Evolutionary conservation across 441 rosid genomes (phyloP), one percentile per base, ranked within the genome.

Genomic region (Capsella rubella): DNA sequence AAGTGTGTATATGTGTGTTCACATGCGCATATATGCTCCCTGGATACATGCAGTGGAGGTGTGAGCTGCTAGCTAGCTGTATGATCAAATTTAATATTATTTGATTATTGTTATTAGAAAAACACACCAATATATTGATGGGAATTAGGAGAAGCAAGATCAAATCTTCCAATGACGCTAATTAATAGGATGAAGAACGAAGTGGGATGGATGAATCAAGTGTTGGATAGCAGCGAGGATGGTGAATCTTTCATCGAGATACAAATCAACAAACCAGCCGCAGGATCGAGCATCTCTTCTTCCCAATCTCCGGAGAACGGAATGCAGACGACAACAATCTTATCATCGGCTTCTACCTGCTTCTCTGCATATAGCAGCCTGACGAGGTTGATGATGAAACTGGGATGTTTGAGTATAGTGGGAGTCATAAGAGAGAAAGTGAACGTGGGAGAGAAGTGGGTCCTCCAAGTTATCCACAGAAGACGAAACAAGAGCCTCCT

Each of bases 381-480:
- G 67, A 66, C 63, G 29, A 74, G 59, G 52, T 52, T 74, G 60
- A 66, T 73, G 72, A 49, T 74, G 72, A 66, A 57, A 49, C 27
- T 74, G 51, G 67, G 72, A 28, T 74, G 78, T 57, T 37, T 66
- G 72, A 74, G 72, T 49, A 18, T 74, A 49, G 67, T 66, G 14
- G 78, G 59, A 58, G 67, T 74, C 39, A 66, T 74, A 74, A 66
- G 72, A 61, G 72, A 74, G 72, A 73, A 64, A 55, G 58, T 73
- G 56, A 74, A 74, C 67, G 72, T 37, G 67, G 72, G 66, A 49
- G 78, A 73, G 57, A 74, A 66, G 15, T 74, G 78, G 78, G 67
- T 66, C 16, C 77, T 73, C 64, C 46, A 66, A 57, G 60, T 66
- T 65, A 58, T 65, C 16, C 59, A 65, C 12, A 50, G 53, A 37